Evolutionary conservation across 805 yeast genomes (phyloP), one percentile per base, ranked within the genome.

Genomic region (Candida andamanensis): DNA sequence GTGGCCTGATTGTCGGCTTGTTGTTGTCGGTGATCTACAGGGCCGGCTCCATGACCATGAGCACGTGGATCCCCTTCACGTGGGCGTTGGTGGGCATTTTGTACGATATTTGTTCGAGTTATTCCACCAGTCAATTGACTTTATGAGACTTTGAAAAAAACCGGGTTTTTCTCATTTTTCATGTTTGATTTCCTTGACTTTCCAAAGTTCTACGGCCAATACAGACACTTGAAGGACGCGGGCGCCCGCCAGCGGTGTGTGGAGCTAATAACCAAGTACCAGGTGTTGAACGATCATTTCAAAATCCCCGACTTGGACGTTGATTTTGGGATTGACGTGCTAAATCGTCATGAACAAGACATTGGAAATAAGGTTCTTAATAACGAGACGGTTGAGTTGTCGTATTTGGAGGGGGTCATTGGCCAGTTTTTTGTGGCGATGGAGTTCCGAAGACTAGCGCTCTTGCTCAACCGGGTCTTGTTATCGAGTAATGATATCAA

Each of bases 21-120:
- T 51, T 92, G 41, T 50, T 84, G 12, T 80, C 80, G 21, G 83
- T 86, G 1, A 72, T 87, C 6, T 89, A 89, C 58, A 66, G 71
- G 33, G 78, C 95, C 0, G 95, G 95, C 0, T 68, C 81, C 15
- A 76, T 90, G 46, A 73, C 82, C 15, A 85, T 92, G 94, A 80
- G 94, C 9, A 85, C 97, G 0, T 90, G 98, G 98, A 76, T 90
- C 6, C 97, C 98, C 0, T 70, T 90, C 43, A 72, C 82, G 34
- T 85, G 89, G 76, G 94, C 78, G 0, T 56, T 82, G 2, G 72
- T 82, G 4, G 78, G 77, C 44, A 67, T 84, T 5, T 50, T 86
- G 26, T 83, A 74, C 54, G 76, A 82, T 49, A 68, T 85, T 21
- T 64, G 80, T 20, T 71, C 79, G 6, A 71, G 84, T 5, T 85